Base-by-base conservation (phyloP, 1,284 basidiomycete genomes). In the Sporisorium reilianum region DNA sequence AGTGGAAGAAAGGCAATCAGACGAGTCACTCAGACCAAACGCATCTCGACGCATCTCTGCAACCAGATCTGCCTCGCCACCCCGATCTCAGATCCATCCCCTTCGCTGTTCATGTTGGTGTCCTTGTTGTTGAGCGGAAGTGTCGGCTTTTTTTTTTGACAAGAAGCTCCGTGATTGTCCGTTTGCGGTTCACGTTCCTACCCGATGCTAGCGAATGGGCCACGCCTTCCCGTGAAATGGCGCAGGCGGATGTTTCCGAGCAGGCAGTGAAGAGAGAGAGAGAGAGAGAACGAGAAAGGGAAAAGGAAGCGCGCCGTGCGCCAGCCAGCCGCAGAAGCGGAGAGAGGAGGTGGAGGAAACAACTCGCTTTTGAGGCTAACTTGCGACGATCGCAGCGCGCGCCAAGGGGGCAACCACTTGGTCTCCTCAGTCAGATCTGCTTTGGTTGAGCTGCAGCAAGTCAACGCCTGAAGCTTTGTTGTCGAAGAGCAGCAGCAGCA, bases 161-260 rank as follows among this genome's bases (percentile, higher is more conserved):
- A 16, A 46, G 18, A 32, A 41, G 48, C n/a, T 60, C 64, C 55
- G 59, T 62, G 59, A 62, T 54, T 61, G 54, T 61, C 55, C 55
- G 58, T 42, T 3, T 20, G 20, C 10, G 20, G n/a, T 67, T 56
- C 58, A 62, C 65, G 65, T 56, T 67, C 38, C 25, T 30, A 36
- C 50, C 65, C 65, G 65, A 62, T 34, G 64, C 14, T 34, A 6
- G 22, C 18, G 28, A n/a, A n/a, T n/a, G n/a, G n/a, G n/a, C n/a
- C n/a, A n/a, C n/a, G n/a, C n/a, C n/a, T 8, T 38, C 41, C 34
- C 20, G 20, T 11, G 38, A 32, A 28, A 32, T 28, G 36, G 23
- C 25, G n/a, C 8, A 41, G 40, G 44, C 64, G 59, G 66, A 69
- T 69, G 61, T 64, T 52, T 69, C 66, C 61, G 61, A 49, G 56